Evolutionary conservation across 495 filamentous ascomycete species (phyloP), one percentile per base, ranked within the genome.

Genomic region (Hypoxylon trugodes): DNA sequence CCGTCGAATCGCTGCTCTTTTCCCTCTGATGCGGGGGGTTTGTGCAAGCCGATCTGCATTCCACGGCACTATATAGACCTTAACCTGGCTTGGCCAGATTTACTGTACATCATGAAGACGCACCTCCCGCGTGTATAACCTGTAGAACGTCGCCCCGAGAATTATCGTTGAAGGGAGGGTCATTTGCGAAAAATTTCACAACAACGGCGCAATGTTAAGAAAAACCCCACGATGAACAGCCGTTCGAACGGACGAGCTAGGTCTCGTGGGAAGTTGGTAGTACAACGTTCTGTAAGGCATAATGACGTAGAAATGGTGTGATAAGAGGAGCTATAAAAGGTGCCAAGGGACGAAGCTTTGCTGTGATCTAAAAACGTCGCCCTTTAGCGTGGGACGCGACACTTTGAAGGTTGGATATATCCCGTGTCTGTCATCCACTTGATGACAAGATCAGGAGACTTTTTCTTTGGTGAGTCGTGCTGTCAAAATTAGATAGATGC

Each of bases 271-370:
- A 53, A 50, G 38, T 62, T 40, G 48, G 50, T 54, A 58, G 48
- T 37, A 62, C 58, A 49, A 38, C 52, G 43, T 59, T 24, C 38
- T 6, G 40, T 18, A 36, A 67, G 54, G 64, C 53, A 58, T 33
- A 49, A 67, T 67, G 64, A 67, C 64, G 64, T 67, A 53, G 64
- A 62, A 67, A 37, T 67, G 64, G 64, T 56, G 53, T 67, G 64
- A 67, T 62, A 13, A 59, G 53, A 54, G 42, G 52, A 62, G 53
- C 18, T 61, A 48, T 62, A 62, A 43, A 57, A 35, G 22, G 32
- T 30, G 64, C 59, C 58, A 67, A 67, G 58, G 33, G 47, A 48
- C 41, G 18, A 59, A 58, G 22, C 38, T 67, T 35, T 57, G 33
- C 22, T 50, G 19, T 40, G 38, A 16, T 26, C 49, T 40, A 47